Percentiles rank a stretch among this genome's conserved stretches.
Conservation (phyloP, 108 stramenopile species). For the Chaetoceros tenuissimus region DNA sequence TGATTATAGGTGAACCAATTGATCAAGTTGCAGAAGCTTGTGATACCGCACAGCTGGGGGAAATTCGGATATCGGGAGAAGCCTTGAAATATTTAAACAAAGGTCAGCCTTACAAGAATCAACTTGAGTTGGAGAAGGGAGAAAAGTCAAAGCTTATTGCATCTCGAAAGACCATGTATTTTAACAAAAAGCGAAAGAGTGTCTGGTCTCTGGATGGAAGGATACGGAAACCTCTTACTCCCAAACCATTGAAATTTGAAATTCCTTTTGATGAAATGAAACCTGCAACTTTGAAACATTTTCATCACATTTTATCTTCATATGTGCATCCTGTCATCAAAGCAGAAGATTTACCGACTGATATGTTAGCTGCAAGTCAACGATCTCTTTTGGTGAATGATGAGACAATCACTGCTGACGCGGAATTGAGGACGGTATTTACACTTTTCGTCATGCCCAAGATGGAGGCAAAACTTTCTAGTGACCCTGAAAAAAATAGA, state of each 20-base stretch:
- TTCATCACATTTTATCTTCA: slow-evolving; percentile 44
- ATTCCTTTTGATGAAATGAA: slow-evolving; percentile 29
- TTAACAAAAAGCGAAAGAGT: not conserved
- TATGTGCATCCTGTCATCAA: slow-evolving; percentile 73
- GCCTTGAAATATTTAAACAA: slow-evolving; percentile 8
- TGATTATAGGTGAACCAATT: slow-evolving; percentile 43
- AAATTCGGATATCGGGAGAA: slow-evolving; percentile 35
- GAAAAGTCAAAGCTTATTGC: not conserved
- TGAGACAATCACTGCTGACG: slow-evolving; percentile 49
- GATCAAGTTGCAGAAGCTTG: slow-evolving; percentile 40
- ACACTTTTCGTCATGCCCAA: slow-evolving; percentile 46
- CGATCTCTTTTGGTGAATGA: too few relatives aligned
- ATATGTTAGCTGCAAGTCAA: too few relatives aligned
- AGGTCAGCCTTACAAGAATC: too few relatives aligned
- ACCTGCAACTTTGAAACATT: slow-evolving; percentile 19
- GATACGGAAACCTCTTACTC: not conserved
- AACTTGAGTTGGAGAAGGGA: too few relatives aligned
- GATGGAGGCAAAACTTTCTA: slow-evolving; percentile 7
- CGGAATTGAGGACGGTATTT: slow-evolving; percentile 60
- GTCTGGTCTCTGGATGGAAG: not conserved
- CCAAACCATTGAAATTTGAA: slow-evolving; percentile 18
- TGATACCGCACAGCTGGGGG: slow-evolving; percentile 19
- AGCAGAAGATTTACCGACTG: too few relatives aligned
- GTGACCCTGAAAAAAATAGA: slow-evolving; percentile 7
- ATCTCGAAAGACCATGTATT: not conserved